Base-by-base conservation (phyloP, 805 yeast genomes). In the Candida montana region DNA sequence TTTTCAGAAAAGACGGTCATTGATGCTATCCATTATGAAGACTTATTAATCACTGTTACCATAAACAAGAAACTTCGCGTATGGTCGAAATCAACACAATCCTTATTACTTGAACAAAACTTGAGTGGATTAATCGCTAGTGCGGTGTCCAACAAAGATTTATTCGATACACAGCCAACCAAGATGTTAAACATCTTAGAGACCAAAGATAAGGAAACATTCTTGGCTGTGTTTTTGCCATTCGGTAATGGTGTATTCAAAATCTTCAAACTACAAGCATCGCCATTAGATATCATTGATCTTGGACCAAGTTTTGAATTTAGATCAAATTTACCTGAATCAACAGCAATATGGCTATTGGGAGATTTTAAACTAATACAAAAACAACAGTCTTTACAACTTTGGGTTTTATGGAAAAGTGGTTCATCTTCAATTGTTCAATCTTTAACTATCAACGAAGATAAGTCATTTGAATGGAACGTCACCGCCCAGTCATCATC, bases 381-480 rank as follows among this genome's bases (percentile, higher is more conserved):
- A 2, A 33, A 34, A 7, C 39, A 43, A 1, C 33, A 37, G 4
- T 41, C 48, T 29, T 41, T 69, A 17, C 61, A 63, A 33, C 46
- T 74, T 3, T 61, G 69, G 55, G 64, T 69, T 1, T 61, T 81
- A 27, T 79, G 86, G 85, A 82, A 81, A 53, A 76, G 84, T 49
- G 81, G 81, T 47, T 69, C 75, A 2, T 68, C 75, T 1, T 72
- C 79, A 12, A 61, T 69, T 31, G 48, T 75, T n/a, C 68, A 69
- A 42, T 50, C 60, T 12, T 47, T 67, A 30, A 57, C 60, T 12
- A 41, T 68, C 16, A 38, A 44, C 13, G 52, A 59, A 28, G 62
- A 62, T 16, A 40, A 40, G 1, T 26, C 53, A 3, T 38, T 55
- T 3, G 33, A 45, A 17, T 60, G 62, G 64, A 42, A 39, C 16